phyloP scores from a whole-genome alignment of 2,329 filamentous ascomycete genomes.

The Westerdykella sp. region DNA sequence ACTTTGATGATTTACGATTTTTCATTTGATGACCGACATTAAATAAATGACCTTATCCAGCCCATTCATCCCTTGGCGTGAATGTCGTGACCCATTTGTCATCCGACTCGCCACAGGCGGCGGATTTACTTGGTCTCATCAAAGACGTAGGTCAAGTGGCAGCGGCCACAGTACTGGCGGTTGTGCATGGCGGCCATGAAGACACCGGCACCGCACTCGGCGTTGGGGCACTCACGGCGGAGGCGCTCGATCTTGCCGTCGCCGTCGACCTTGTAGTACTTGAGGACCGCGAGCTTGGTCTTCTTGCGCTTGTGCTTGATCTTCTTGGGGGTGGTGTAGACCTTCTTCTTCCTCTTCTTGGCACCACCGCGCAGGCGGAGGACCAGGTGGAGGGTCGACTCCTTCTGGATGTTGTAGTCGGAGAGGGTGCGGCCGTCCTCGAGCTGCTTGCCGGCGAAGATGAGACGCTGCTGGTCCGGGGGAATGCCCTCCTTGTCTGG shows the following conservation, averaged over 20 bases:
- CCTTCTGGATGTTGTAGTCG: slow-evolving; percentile 99
- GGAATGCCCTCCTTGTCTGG: slow-evolving; percentile 99
- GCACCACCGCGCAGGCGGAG: slow-evolving; percentile 96
- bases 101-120: slow-evolving; percentile 11
- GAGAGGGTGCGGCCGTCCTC: slow-evolving; percentile 98
- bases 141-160: slow-evolving; percentile 66
- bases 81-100: slow-evolving; percentile 18
- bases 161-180: slow-evolving; percentile 87
- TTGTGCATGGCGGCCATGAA: slow-evolving; percentile 99
- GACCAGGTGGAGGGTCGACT: slow-evolving; percentile 96
- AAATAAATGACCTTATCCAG: slow-evolving; percentile 22
- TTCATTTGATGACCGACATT: slow-evolving; percentile 22
- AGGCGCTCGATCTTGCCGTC: slow-evolving; percentile 99
- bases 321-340: slow-evolving; percentile 99
- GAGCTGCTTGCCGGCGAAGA: slow-evolving; percentile 99
- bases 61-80: slow-evolving; percentile 19
- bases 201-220: slow-evolving; percentile 94
- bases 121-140: slow-evolving; percentile 54
- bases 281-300: slow-evolving; percentile 99
- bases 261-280: slow-evolving; percentile 99
- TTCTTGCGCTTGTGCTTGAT: slow-evolving; percentile 99
- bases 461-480: slow-evolving; percentile 97
- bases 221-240: slow-evolving; percentile 85
- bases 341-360: slow-evolving; percentile 99
- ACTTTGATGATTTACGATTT: neutral